Base-by-base conservation (phyloP, 768 basidiomycete species). In the Chlorophyllum brunneum region DNA sequence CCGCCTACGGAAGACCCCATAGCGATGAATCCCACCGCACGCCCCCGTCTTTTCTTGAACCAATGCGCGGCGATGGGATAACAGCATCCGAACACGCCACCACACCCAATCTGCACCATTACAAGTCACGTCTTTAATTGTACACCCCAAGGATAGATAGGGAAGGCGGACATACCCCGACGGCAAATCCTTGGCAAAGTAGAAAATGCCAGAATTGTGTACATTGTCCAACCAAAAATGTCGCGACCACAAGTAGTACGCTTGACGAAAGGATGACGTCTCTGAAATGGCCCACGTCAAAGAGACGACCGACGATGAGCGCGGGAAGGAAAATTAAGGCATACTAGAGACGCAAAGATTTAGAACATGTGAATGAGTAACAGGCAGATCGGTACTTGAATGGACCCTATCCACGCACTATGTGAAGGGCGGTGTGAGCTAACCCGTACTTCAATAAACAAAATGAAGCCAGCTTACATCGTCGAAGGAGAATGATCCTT, bases 361-460 rank as follows among this genome's bases (percentile, higher is more conserved):
- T 6, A 22, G 15, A 39, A 22, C 16, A 37, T 16, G 11, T 18
- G 16, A 43, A 22, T 20, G 18, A 16, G 20, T 27, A n/a, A 16
- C 3, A 5, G 34, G 16, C 13, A n/a, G n/a, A n/a, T n/a, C n/a
- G n/a, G 18, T 54, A 82, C 86, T 70, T 88, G 87, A 18, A 83
- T 68, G 0, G 88, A 90, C 4, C 88, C 88, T 29, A 91, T 90
- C 88, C 87, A 91, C 37, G 87, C 80, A 39, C 87, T 88, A n/a
- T n/a, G n/a, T n/a, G n/a, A n/a, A n/a, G n/a, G n/a, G n/a, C n/a
- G n/a, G n/a, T n/a, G n/a, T n/a, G n/a, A n/a, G n/a, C n/a, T n/a
- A n/a, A n/a, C n/a, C n/a, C n/a, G n/a, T n/a, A n/a, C n/a, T n/a
- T n/a, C n/a, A n/a, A n/a, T n/a, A n/a, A n/a, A n/a, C n/a, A n/a